Base-by-base conservation (phyloP, 2,329 filamentous ascomycete species). In the Botrytis byssoidea region DNA sequence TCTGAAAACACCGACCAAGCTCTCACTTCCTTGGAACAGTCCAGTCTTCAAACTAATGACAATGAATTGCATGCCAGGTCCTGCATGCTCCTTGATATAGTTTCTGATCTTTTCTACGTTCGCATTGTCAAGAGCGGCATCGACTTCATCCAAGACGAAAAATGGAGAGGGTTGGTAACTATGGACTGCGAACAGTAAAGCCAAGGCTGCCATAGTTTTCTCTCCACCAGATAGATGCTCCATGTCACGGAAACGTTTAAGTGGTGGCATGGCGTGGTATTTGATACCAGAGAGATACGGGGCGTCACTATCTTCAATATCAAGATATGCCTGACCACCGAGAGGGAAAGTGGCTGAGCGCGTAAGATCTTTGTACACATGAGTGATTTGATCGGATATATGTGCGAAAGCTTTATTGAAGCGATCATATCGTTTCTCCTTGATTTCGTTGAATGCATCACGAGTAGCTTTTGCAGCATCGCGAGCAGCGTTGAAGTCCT, bases 221-320 rank as follows among this genome's bases (percentile, higher is more conserved):
- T 99, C 96, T 73, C 96, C 96, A 79, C 96, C 96, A 1, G 94
- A 97, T 16, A 99, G 86, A 82, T 98, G 96, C 83, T 99, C 96
- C 96, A 99, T 99, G 82, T 99, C 97, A 79, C 96, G 90, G 88
- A 99, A 99, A 64, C 96, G 94, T 85, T 99, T 99, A 76, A 98
- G 89, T 1, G 96, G 96, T 32, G 96, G 96, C 95, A 98, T 99
- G 76, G 96, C 97, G 82, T 98, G 95, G 83, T 99, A 99, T 81
- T 97, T 98, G 83, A 99, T 94, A 46, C 96, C 96, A 59, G 93
- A 94, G 6, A 98, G 89, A 82, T 98, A 99, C 0, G 96, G 96
- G 80, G 97, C 95, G 76, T 97, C 94, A n/a, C 92, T 93, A 82
- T 99, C 95, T 82, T 92, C 90, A 74, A 97, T 95, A 80, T 98